Evolutionary conservation across 2,329 filamentous ascomycete species (phyloP), one percentile per base, ranked within the genome.

Genomic region (Talaromyces sp.): DNA sequence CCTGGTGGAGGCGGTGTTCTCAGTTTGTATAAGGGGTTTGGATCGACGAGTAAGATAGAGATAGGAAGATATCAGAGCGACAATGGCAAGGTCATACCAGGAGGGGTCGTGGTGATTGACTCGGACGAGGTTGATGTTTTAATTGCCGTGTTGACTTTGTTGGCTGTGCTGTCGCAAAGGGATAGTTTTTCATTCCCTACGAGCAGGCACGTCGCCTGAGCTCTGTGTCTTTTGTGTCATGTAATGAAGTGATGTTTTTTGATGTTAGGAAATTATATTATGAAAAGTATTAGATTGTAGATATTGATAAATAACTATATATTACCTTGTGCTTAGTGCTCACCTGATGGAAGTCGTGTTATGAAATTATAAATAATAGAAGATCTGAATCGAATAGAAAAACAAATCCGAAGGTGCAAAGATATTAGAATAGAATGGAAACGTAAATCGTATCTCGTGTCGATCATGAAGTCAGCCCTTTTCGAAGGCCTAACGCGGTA

Each of bases 401-500:
- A 7, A 54, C 31, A 16, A 35, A 37, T 27, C 22, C 2, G 10
- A 14, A 10, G 45, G 50, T 31, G 7, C 6, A 13, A 52, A 19
- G 4, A 13, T 33, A 37, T 4, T 37, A 8, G 4, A 54, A 37
- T 19, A 4, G 8, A 3, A 13, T 19, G 10, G n/a, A 37, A 35
- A 5, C 19, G 52, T 56, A 9, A 56, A 22, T 56, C n/a, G 11
- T 37, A 54, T 16, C 31, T 56, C n/a, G n/a, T 37, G 2, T 37
- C 19, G 19, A 56, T 39, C 31, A 22, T 39, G 16, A 39, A 24
- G 1, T 24, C 19, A 24, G 11, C 8, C 16, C n/a, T 22, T 8
- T 24, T 4, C 4, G 14, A 56, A 7, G 24, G 27, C 14, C 27
- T 43, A 67, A 16, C 66, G 50, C 13, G 41, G 50, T 16, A 81